These are phyloP conservation scores for Musa troglodytarum DNA, from an alignment of 176 grass and related monocot genomes.

Conservation along the genomic window DNA sequence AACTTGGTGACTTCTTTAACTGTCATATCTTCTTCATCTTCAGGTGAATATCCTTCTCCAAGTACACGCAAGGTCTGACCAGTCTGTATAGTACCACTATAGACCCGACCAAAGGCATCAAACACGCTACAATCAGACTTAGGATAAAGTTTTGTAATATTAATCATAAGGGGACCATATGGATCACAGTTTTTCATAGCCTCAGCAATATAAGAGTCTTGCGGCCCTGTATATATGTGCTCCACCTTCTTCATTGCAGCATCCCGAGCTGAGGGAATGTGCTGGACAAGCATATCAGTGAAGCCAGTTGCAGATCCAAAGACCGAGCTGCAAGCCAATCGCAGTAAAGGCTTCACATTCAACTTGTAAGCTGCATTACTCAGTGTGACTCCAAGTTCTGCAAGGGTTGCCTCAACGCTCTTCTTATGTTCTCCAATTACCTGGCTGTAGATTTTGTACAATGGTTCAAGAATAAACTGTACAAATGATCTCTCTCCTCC, in stretches of 20 bases:
- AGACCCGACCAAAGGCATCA: constrained; percentile 94
- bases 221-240: constrained; percentile 81
- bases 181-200: constrained; percentile 91
- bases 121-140: constrained; percentile 94
- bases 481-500: constrained; percentile 96
- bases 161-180: constrained; percentile 75
- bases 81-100: constrained; percentile 92
- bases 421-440: constrained; percentile 82
- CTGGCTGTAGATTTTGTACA: constrained; percentile 98
- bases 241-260: constrained; percentile 79
- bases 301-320: constrained; percentile 89
- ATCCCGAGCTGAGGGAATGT: constrained; percentile 83
- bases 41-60: constrained; percentile 95
- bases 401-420: constrained; percentile 65
- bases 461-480: constrained; percentile 83
- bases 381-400: constrained; percentile 78
- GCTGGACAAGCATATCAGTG: constrained; percentile 88
- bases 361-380: constrained; percentile 92
- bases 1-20: constrained; percentile 96
- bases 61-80: constrained; percentile 87
- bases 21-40: constrained; percentile 99
- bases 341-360: constrained; percentile 81
- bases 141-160: constrained; percentile 85
- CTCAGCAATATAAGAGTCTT: constrained; percentile 55
- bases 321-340: constrained; percentile 92